Conservation (phyloP, 306 rosid species). For the Fagus sylvatica region DNA sequence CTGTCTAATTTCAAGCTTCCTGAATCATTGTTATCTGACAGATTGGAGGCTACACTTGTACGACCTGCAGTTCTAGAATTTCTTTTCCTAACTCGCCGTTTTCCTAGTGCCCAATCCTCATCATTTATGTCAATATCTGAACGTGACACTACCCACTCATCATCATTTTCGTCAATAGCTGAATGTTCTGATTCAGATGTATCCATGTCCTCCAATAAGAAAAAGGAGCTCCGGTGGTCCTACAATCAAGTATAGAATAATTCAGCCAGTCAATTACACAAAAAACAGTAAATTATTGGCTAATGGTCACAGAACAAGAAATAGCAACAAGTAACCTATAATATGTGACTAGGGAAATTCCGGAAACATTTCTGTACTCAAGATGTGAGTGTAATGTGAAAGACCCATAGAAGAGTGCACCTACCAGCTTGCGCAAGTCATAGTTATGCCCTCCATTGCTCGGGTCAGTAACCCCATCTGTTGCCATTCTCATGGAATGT, state of each 20-base stretch:
- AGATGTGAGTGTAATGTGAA: not conserved
- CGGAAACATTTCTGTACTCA: not conserved
- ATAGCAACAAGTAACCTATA: not conserved
- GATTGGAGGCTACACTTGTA: conserved; percentile 32
- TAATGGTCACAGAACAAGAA: not conserved
- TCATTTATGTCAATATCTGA: conserved; percentile 39
- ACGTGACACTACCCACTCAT: conserved; percentile 47
- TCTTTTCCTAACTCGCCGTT: conserved; percentile 33
- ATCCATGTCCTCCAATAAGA: conserved; percentile 75
- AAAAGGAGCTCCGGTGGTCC: conserved; percentile 60
- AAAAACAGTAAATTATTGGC: not conserved
- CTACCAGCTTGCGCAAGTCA: conserved; percentile 65
- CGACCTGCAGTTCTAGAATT: conserved; percentile 35
- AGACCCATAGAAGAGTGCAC: not conserved
- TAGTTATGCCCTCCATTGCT: conserved; percentile 48
- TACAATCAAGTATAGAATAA: conserved; percentile 23
- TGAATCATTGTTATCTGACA: conserved; percentile 18
- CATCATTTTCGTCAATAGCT: conserved; percentile 37
- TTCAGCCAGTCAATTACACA: not conserved
- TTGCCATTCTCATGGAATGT: conserved; percentile 22
- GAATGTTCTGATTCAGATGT: conserved; percentile 63
- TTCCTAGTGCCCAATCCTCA: conserved; percentile 48
- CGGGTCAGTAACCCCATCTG: conserved; percentile 22
- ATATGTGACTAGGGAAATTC: not conserved
- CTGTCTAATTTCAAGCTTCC: conserved; percentile 34